Percentiles rank a stretch among this genome's conserved stretches.
Conservation (phyloP, 1,139 yeast species). For the Hemisphaericaspora xylanilytica region DNA sequence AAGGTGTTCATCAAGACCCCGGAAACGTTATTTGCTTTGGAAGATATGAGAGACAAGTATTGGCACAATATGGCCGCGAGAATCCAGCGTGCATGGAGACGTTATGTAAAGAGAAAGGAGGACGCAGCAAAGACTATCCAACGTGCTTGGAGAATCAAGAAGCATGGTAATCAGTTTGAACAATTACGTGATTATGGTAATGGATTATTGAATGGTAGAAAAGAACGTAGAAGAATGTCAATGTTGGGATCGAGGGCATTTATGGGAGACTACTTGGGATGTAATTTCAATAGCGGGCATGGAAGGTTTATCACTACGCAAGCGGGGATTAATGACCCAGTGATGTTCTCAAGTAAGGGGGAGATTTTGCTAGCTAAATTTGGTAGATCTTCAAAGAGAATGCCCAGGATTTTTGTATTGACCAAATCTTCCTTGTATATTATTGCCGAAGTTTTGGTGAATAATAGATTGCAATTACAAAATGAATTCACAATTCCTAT, state of each 20-base stretch:
- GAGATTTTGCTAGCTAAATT: conserved; percentile 81
- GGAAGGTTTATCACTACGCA: conserved; percentile 70
- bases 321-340: conserved; percentile 65
- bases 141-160: conserved; percentile 76
- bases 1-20: conserved; percentile 96
- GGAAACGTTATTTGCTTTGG: conserved; percentile 92
- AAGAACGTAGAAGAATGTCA: conserved; percentile 88
- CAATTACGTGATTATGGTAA: conserved; percentile 85
- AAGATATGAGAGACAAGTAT: conserved; percentile 93
- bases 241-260: conserved; percentile 87
- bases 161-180: conserved; percentile 78
- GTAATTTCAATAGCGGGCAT: conserved; percentile 68
- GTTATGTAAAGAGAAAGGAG: conserved; percentile 73
- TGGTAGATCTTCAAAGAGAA: conserved; percentile 85
- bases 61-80: conserved; percentile 99
- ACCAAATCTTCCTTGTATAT: conserved; percentile 63
- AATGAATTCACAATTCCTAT: conserved; percentile 67
- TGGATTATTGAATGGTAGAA: conserved; percentile 63
- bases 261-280: conserved; percentile 89
- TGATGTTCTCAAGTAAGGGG: conserved; percentile 79
- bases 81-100: conserved; percentile 96
- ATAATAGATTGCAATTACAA: conserved; percentile 66
- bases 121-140: conserved; percentile 88
- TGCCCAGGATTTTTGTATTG: conserved; percentile 70
- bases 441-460: conserved; percentile 68